Evolutionary conservation across 2,329 filamentous ascomycete genomes (phyloP), one percentile per base, ranked within the genome.

Genomic region (Fusarium oligoseptatum): DNA sequence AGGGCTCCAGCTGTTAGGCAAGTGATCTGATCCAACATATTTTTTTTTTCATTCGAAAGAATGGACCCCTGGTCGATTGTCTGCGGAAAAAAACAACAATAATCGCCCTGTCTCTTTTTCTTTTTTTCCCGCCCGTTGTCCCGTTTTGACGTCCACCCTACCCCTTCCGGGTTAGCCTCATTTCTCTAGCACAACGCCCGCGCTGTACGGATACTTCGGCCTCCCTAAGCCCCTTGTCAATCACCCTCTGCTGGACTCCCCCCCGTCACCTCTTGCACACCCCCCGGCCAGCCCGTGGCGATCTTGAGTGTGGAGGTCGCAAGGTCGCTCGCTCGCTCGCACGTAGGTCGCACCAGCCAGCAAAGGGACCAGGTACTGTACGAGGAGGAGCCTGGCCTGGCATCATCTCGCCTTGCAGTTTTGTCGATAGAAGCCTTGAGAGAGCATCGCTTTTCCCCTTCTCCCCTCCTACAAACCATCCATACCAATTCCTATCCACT

Each of bases 261-360:
- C 32, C 52, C 32, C 52, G 29, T 36, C 52, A 24, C 55, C 55
- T 37, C 20, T 57, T 65, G 73, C 68, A 34, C 70, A 55, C 68
- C 69, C 71, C 75, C 76, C 71, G 74, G 72, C 70, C 72, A 78
- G 74, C 69, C 74, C 68, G 70, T 71, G 76, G 68, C 75, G 75
- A 78, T 78, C 76, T 70, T 67, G 69, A 71, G 72, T 77, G 76
- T 78, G 77, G 77, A 78, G 77, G 75, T 71, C 66, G 68, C 68
- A 72, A 62, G 72, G 60, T 52, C 15, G 48, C 48, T 52, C 48
- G 72, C 60, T 50, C 45, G 22, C 45, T 50, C 45, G 24, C 45
- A 50, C 57, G 66, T 27, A 62, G 66, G 73, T 66, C 70, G 63
- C 68, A 67, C 72, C 72, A 75, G 64, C 64, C 48, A 52, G 48